These are phyloP conservation scores for Tricholoma sp. DNA, from an alignment of 768 basidiomycete species.

Conservation along the genomic window DNA sequence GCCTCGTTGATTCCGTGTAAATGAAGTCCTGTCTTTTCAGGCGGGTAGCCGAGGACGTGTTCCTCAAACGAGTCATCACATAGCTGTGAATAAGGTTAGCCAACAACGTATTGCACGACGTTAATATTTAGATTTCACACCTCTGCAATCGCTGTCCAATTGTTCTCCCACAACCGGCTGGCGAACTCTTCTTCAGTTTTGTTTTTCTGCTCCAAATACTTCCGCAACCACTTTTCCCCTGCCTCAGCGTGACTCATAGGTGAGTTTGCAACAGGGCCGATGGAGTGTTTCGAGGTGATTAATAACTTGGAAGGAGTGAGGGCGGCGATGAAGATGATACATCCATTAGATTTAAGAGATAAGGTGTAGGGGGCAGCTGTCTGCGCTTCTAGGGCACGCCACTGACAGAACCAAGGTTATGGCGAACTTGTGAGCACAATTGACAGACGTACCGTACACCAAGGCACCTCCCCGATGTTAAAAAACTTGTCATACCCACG, in stretches of 20 bases:
- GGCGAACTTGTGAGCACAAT: neutral
- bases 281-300: slow-evolving; percentile 88
- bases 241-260: slow-evolving; percentile 69
- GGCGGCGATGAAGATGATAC: slow-evolving; percentile 92
- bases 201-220: slow-evolving; percentile 55
- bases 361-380: slow-evolving; percentile 78
- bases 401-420: slow-evolving; percentile 40
- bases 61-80: slow-evolving; percentile 98
- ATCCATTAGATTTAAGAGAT: slow-evolving; percentile 93
- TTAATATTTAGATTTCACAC: slow-evolving; percentile 34
- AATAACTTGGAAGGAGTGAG: slow-evolving; percentile 70
- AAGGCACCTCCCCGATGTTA: slow-evolving; percentile 94
- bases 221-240: slow-evolving; percentile 79
- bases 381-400: slow-evolving; percentile 63
- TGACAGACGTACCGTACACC: slow-evolving; percentile 70
- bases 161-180: slow-evolving; percentile 64
- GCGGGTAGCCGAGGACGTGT: slow-evolving; percentile 83
- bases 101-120: neutral
- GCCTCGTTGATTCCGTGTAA: slow-evolving; percentile 87
- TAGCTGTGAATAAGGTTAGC: slow-evolving; percentile 46
- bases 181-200: slow-evolving; percentile 77
- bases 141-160: slow-evolving; percentile 90
- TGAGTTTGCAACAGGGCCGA: slow-evolving; percentile 51
- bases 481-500: slow-evolving; percentile 99
- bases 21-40: slow-evolving; percentile 84